Evolutionary conservation across 345 rosid species (phyloP), one percentile per base, ranked within the genome.

Genomic region (Lumnitzera racemosa): DNA sequence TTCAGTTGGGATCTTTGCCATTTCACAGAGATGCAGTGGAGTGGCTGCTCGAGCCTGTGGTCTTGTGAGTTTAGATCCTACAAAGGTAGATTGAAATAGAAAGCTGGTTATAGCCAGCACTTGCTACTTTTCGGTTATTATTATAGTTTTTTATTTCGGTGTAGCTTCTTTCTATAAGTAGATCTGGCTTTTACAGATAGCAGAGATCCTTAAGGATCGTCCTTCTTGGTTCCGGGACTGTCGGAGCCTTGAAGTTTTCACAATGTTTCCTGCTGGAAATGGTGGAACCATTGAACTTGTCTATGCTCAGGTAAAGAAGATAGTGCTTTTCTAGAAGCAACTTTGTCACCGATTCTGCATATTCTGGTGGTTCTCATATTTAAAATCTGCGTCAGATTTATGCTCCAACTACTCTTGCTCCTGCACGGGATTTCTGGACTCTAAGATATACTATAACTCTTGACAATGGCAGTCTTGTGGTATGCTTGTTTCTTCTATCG

Each of bases 41-140:
- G 99, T 94, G 85, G 99, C 99, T 70, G 99, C 99, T 75, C 84
- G 99, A 83, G 97, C 99, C 66, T 94, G 99, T 46, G 95, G 99
- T 84, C 97, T 94, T 69, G 97, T 90, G 64, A 86, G 97, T 79
- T 83, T 94, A 77, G 99, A 90, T 69, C 99, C 97, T 62, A 67
- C 85, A 12, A 95, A 90, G 89, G 99, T 88, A 72, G 58, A 76
- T 16, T 41, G 12, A 2, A 11, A 46, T 59, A 10, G 10, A 36
- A 36, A 36, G 43, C 43, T 36, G 43, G 9, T 15, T 52, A 24
- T 46, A 43, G 27, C 53, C 25, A 23, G 11, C 13, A 24, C 15
- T 5, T 53, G n/a, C 51, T 58, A 54, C n/a, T 7, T 41, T 51
- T 3, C 11, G 6, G n/a, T 60, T 67, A 3, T 51, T 61, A 49